phyloP scores from a whole-genome alignment of 2,329 filamentous ascomycete species.

The Phialophora chinensis region DNA sequence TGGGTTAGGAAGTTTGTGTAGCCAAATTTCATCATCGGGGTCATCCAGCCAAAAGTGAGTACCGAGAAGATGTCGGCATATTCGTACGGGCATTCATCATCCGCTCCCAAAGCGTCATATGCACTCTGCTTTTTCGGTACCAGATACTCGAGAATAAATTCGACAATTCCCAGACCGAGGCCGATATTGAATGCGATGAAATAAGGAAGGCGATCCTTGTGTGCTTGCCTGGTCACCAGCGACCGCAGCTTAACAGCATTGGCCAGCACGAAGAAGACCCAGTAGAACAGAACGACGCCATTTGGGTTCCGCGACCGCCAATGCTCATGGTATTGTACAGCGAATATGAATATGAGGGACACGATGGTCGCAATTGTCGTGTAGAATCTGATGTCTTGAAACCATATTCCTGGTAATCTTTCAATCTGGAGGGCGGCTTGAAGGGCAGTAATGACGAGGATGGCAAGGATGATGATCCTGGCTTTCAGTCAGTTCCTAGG shows the following conservation, averaged over 20 bases:
- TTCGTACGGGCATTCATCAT: slow-evolving; percentile 75
- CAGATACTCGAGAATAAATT: slow-evolving; percentile 83
- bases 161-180: slow-evolving; percentile 70
- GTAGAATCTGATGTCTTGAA: slow-evolving; percentile 84
- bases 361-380: slow-evolving; percentile 73
- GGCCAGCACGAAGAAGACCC: slow-evolving; percentile 81
- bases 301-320: slow-evolving; percentile 82
- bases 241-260: slow-evolving; percentile 85
- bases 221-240: slow-evolving; percentile 77
- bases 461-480: slow-evolving; percentile 67
- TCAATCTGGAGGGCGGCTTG: slow-evolving; percentile 79
- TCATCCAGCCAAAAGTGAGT: slow-evolving; percentile 98
- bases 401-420: slow-evolving; percentile 72
- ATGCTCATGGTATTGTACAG: slow-evolving; percentile 86
- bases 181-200: slow-evolving; percentile 78
- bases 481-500: slow-evolving; percentile 20
- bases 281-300: slow-evolving; percentile 88
- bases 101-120: slow-evolving; percentile 71
- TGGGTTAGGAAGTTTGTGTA: slow-evolving; percentile 92
- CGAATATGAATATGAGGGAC: slow-evolving; percentile 75
- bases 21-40: slow-evolving; percentile 92
- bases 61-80: slow-evolving; percentile 93
- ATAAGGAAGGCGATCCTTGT: slow-evolving; percentile 70
- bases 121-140: slow-evolving; percentile 77
- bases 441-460: slow-evolving; percentile 70